Base-by-base conservation (phyloP, 1,139 yeast genomes). In the Taphrina communis region DNA sequence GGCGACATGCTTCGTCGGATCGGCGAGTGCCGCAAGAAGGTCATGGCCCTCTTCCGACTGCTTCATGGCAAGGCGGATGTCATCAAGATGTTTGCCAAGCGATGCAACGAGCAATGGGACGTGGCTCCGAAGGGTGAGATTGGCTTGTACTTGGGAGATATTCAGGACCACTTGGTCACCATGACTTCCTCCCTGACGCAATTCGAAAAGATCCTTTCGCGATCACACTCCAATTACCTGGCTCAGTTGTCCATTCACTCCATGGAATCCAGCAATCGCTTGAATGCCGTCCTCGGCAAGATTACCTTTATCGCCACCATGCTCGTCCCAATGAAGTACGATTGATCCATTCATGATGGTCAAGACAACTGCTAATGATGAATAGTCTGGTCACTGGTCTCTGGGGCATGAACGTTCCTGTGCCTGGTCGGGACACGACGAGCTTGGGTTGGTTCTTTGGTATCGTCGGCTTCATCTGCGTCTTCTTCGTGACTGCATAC, bases 21-120 rank as follows among this genome's bases (percentile, higher is more conserved):
- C 73, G 97, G 97, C 70, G 95, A 90, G 75, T 86, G 96, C 14
- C 85, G 98, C 77, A 83, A 94, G 72, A 90, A 88, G 76, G 96
- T 92, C 52, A 93, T 93, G 97, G 89, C 96, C 0, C 81, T 93
- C 76, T 88, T 94, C 90, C 84, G 99, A 75, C 82, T 94, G 72
- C 82, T 94, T 67, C 88, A 96, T 38, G 97, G 97, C 72, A 94
- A 94, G 78, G 98, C 99, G 0, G 99, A 95, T 78, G 99, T 94
- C 70, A 91, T 94, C 75, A 90, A 90, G 76, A 94, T 93, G 96
- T 92, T 94, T 82, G 96, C 97, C 51, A 94, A 94, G 77, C 84
- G 99, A 76, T 93, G 97, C 78, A 95, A 89, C 74, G 98, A 94
- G 82, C 74, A 80, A 72, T 71, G 80, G 77, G 78, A 77, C 48